Base-by-base conservation (phyloP, 2,329 filamentous ascomycete species). In the Plenodomus lindquistii region DNA sequence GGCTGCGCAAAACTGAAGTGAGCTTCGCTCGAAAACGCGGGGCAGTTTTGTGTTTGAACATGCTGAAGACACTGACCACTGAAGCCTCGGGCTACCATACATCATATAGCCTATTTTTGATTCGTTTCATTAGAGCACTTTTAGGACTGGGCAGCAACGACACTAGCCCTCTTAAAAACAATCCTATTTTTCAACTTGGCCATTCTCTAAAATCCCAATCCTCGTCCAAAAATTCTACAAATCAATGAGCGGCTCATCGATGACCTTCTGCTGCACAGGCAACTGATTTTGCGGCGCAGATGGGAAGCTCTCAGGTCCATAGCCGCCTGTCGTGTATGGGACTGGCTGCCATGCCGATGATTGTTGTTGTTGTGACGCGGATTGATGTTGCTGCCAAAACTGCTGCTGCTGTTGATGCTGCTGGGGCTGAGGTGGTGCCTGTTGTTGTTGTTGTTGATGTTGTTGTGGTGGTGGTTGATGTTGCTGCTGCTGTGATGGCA, bases 211-310 rank as follows among this genome's bases (percentile, higher is more conserved):
- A 10, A 6, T 27, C 13, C 37, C 16, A n/a, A 6, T 38, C 37
- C 11, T 21, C 6, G 21, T 15, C n/a, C 6, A 42, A 15, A 44
- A 16, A 21, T 24, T 29, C 47, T 72, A 92, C 53, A 93, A 78
- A 71, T 94, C 89, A 72, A 94, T 94, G 63, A 94, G 73, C 49
- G 85, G 87, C 72, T 93, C 89, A 72, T 93, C 89, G 39, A 87
- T 80, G 1, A 76, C 80, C 58, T 80, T 75, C 16, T 76, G 72
- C 36, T 76, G 73, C 46, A 71, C 66, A 43, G 59, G 62, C 11
- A 65, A 38, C 31, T 82, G 79, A 67, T 86, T 83, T 50, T 85
- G 82, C 15, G 85, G 85, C 21, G 82, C 84, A 2, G 81, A 77
- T 1, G 88, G 87, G 62, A 90, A 89, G 73, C 78, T 47, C 72